Conservation (phyloP, 257 asterid species). For the Rhazya stricta region DNA sequence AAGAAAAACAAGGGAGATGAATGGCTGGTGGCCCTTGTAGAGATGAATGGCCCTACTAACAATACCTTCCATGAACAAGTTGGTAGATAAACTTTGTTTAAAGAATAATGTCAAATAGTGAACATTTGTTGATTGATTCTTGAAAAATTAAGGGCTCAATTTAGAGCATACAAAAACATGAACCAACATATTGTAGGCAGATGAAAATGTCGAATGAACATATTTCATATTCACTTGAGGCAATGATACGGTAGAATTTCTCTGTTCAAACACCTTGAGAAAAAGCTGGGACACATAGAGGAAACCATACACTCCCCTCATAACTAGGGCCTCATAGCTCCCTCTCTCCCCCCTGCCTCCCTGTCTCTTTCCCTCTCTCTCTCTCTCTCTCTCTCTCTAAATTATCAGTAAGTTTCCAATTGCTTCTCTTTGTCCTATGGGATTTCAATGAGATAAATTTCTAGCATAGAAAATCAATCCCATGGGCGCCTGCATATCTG, state of each 20-base stretch:
- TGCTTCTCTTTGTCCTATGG: conserved; percentile 36
- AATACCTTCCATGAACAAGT: too few relatives aligned
- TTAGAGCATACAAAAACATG: too few relatives aligned
- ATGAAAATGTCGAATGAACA: too few relatives aligned
- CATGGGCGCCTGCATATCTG: conserved; percentile 88
- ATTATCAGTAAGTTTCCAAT: conserved; percentile 10
- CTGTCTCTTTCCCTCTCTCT: conserved; percentile 15
- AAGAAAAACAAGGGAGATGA: too few relatives aligned
- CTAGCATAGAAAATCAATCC: conserved; percentile 17
- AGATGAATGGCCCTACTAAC: too few relatives aligned
- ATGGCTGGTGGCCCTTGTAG: too few relatives aligned
- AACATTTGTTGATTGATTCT: too few relatives aligned
- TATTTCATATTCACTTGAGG: too few relatives aligned
- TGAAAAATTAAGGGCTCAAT: too few relatives aligned
- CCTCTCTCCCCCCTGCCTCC: conserved; percentile 1
- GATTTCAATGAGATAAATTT: conserved; percentile 19
- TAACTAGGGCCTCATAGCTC: conserved; percentile 7
- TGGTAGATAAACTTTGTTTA: too few relatives aligned
- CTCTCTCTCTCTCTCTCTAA: conserved; percentile 8
- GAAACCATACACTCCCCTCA: conserved; percentile 24
- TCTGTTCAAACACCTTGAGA: conserved; percentile 27
- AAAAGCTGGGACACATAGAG: conserved; percentile 34
- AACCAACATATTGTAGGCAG: too few relatives aligned
- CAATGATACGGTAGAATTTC: not conserved
- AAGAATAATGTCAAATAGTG: too few relatives aligned